Conservation (phyloP, 768 basidiomycete species). For the Amanita muscaria region DNA sequence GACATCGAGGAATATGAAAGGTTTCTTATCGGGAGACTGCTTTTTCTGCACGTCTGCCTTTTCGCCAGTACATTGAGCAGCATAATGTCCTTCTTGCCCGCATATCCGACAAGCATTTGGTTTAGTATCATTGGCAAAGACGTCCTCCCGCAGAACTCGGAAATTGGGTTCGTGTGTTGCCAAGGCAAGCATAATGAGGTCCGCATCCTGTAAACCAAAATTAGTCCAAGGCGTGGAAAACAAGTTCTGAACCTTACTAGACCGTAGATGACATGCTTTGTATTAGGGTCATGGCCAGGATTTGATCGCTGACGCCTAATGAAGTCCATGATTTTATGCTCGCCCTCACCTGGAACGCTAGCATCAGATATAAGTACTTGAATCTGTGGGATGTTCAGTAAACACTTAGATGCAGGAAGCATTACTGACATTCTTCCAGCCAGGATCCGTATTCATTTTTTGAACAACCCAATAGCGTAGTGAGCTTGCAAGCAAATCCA, state of each 20-base stretch:
- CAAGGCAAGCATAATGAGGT: constrained; percentile 96
- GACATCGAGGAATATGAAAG: constrained; percentile 99
- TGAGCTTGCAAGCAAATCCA: constrained; percentile 83
- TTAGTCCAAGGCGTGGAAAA: constrained; percentile 8
- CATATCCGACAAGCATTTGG: constrained; percentile 81
- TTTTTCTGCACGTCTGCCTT: constrained; percentile 63
- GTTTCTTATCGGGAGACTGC: constrained; percentile 73
- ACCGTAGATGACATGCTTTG: constrained; percentile 94
- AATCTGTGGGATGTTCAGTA: constrained; percentile 38
- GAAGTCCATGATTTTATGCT: constrained; percentile 99
- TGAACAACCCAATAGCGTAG: constrained; percentile 94
- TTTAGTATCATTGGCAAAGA: constrained; percentile 79
- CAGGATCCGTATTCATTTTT: constrained; percentile 91
- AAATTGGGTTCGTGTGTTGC: constrained; percentile 99
- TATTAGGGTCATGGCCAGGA: constrained; percentile 90
- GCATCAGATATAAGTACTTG: constrained; percentile 97
- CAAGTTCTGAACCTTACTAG: constrained; percentile 45
- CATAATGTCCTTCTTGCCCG: constrained; percentile 91
- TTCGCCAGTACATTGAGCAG: constrained; percentile 85
- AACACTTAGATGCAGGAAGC: neutral
- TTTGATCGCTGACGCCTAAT: constrained; percentile 86
- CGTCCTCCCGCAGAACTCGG: constrained; percentile 94
- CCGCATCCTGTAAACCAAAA: constrained; percentile 68
- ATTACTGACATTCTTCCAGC: constrained; percentile 79
- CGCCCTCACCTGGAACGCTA: constrained; percentile 95